A percentile compares a stretch with the other conserved stretches of the same genome.
These are phyloP conservation scores for Aureobasidium subglaciale DNA, from an alignment of 2,329 filamentous ascomycete genomes.

Conservation along the genomic window DNA sequence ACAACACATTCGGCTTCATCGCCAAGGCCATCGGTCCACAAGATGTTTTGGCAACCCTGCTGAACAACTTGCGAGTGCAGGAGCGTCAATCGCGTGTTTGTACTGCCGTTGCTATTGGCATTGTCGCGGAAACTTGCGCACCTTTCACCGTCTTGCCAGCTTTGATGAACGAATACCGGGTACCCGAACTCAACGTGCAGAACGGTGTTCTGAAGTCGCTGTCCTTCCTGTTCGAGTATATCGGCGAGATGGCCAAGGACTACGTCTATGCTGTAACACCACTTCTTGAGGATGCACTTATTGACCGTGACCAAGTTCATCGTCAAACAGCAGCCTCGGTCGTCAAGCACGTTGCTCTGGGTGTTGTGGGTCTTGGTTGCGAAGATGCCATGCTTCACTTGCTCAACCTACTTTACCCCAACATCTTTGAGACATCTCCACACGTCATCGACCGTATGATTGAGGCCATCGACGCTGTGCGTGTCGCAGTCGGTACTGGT, in stretches of 20 bases:
- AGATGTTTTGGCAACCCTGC: constrained; percentile 87
- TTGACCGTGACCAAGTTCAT: constrained; percentile 96
- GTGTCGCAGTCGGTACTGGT: constrained; percentile 86
- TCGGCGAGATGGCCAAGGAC: constrained; percentile 97
- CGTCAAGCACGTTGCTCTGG: constrained; percentile 94
- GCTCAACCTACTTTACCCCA: constrained; percentile 91
- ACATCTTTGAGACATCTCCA: constrained; percentile 94
- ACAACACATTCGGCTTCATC: constrained; percentile 99
- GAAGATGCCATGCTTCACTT: constrained; percentile 98
- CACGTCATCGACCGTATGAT: constrained; percentile 98
- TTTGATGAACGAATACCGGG: constrained; percentile 98
- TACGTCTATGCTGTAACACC: constrained; percentile 98
- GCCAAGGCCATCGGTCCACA: constrained; percentile 98
- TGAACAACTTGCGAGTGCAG: constrained; percentile 95
- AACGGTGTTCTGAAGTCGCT: constrained; percentile 97
- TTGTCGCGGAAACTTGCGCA: constrained; percentile 95
- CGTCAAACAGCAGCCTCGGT: constrained; percentile 93
- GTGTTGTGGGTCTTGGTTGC: constrained; percentile 93
- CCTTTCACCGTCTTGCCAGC: constrained; percentile 98
- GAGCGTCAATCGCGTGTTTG: constrained; percentile 98
- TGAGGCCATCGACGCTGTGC: constrained; percentile 92
- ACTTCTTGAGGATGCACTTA: constrained; percentile 89
- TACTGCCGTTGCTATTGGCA: constrained; percentile 96
- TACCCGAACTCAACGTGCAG: constrained; percentile 96
- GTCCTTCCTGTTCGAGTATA: constrained; percentile 97